Percentiles rank a stretch among this genome's conserved stretches.
Evolutionary conservation across 768 basidiomycete genomes (phyloP).

Genomic region (Tricholoma bakamatsutake): DNA sequence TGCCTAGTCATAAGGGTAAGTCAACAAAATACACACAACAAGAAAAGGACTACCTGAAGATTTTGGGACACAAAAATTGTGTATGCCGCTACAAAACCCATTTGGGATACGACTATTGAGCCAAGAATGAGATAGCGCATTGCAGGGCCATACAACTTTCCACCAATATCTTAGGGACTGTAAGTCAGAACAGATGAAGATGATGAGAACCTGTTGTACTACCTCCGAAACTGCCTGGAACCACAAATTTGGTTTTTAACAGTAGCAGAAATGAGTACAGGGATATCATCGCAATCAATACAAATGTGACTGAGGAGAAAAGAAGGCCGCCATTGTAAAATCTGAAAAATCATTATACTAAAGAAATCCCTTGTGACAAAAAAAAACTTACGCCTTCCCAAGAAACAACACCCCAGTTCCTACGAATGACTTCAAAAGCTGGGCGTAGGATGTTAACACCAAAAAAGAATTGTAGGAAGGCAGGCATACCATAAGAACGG

Average conservation of each 20-base stretch:
- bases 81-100: slow-evolving; percentile 88
- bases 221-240: slow-evolving; percentile 94
- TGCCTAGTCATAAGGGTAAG: slow-evolving; percentile 40
- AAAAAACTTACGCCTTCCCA: slow-evolving; percentile 73
- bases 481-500: slow-evolving; percentile 78
- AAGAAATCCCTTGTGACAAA: not conserved
- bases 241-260: slow-evolving; percentile 79
- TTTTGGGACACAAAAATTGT: slow-evolving; percentile 96
- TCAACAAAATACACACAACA: not conserved
- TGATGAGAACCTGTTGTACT: slow-evolving; percentile 13
- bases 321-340: slow-evolving; percentile 95
- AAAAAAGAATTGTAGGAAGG: not conserved
- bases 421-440: slow-evolving; percentile 91
- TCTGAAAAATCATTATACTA: slow-evolving; percentile 29
- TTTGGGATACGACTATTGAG: slow-evolving; percentile 85
- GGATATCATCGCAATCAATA: slow-evolving; percentile 79
- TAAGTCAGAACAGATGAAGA: not conserved
- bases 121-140: slow-evolving; percentile 87
- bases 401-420: slow-evolving; percentile 96
- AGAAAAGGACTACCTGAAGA: slow-evolving; percentile 37
- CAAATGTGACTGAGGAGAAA: slow-evolving; percentile 76
- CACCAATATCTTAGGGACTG: slow-evolving; percentile 73
- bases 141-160: slow-evolving; percentile 84
- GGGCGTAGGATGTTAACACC: slow-evolving; percentile 4
- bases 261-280: slow-evolving; percentile 92